A percentile compares a stretch with the other conserved stretches of the same genome.
Conservation (phyloP, 2,329 filamentous ascomycete species). For the Diaporthe citriasiana region DNA sequence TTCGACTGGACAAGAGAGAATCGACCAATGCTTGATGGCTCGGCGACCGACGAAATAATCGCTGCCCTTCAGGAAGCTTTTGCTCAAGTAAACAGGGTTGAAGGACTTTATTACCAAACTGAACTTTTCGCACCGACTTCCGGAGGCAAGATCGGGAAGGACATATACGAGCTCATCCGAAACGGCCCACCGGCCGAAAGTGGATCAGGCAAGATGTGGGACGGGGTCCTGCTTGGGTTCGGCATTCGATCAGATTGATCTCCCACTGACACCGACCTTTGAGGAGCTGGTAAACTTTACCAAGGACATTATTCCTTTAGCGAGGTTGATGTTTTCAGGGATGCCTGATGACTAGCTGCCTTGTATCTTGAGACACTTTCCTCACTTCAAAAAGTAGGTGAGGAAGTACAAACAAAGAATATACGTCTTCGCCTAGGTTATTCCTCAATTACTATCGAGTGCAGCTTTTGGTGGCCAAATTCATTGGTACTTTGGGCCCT, state of each 20-base stretch:
- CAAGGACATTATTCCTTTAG: background rate
- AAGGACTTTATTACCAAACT: background rate
- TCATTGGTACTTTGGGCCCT: too few species aligned
- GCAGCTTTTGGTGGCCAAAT: too few species aligned
- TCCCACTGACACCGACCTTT: background rate
- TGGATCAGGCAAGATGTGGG: background rate
- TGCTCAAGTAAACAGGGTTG: background rate
- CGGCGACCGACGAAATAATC: background rate
- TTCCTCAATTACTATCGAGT: too few species aligned
- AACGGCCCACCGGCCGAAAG: background rate
- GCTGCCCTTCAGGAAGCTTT: background rate
- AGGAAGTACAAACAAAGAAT: background rate
- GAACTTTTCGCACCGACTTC: background rate
- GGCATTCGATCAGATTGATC: background rate
- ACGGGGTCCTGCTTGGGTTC: background rate
- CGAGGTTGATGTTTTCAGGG: background rate
- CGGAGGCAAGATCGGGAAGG: background rate
- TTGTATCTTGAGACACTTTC: background rate
- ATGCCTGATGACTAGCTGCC: conserved; percentile 4
- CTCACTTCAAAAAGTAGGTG: background rate
- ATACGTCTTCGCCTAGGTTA: background rate
- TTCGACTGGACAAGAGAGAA: background rate
- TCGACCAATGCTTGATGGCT: background rate
- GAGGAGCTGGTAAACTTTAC: background rate
- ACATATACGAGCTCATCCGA: background rate